phyloP scores from a whole-genome alignment of 768 basidiomycete species.

The Lyophyllum atratum region DNA sequence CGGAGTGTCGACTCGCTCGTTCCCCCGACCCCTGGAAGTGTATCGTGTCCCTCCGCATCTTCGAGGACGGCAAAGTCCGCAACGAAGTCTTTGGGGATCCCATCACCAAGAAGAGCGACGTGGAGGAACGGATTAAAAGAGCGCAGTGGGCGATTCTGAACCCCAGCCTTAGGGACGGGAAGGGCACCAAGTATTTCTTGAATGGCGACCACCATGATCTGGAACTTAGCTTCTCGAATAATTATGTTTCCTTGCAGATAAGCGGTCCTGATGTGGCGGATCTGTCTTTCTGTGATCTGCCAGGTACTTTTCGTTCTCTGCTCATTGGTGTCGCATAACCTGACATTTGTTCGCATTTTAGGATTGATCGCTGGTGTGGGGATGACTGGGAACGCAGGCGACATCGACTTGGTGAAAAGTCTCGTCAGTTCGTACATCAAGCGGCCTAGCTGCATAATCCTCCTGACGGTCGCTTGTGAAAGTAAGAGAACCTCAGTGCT shows the following conservation, averaged over 20 bases:
- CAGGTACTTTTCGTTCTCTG: constrained; percentile 44
- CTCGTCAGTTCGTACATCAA: constrained; percentile 62
- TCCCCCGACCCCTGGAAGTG: constrained; percentile 50
- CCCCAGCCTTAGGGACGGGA: constrained; percentile 34
- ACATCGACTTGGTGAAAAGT: constrained; percentile 62
- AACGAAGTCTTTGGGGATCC: constrained; percentile 44
- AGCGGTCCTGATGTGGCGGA: constrained; percentile 62
- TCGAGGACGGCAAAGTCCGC: constrained; percentile 38
- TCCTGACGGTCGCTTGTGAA: constrained; percentile 65
- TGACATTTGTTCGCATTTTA: constrained; percentile 19
- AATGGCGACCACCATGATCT: constrained; percentile 30
- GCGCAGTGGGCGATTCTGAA: constrained; percentile 71
- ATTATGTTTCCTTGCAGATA: constrained; percentile 59
- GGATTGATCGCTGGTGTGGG: constrained; percentile 63
- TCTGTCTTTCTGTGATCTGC: constrained; percentile 66
- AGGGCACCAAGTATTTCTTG: constrained; percentile 34
- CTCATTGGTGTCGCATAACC: neutral
- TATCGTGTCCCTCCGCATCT: constrained; percentile 47
- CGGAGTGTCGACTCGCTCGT: constrained; percentile 53
- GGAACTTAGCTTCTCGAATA: constrained; percentile 49
- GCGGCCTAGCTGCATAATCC: constrained; percentile 61
- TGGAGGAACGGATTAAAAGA: constrained; percentile 67
- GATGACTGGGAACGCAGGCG: constrained; percentile 46
- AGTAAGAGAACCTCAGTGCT: constrained; percentile 41
- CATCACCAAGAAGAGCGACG: constrained; percentile 51